Base-by-base conservation (phyloP, 352 stramenopile species). In the Phytophthora agathidicida region DNA sequence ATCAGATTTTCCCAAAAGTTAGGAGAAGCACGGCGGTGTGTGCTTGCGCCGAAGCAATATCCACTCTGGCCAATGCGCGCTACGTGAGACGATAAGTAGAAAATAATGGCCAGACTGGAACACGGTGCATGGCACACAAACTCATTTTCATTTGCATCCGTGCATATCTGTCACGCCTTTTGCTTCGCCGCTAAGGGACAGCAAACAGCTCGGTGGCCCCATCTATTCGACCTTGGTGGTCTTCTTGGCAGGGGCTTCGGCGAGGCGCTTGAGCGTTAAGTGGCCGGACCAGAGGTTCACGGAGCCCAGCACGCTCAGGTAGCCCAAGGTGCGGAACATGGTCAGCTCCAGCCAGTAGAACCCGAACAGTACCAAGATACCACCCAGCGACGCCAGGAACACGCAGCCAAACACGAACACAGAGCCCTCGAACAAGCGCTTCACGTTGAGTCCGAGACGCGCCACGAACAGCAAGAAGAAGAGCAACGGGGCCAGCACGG, bases 281-380 rank as follows among this genome's bases (percentile, higher is more conserved):
- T 93, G 86, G 30, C 86, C 83, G 32, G 80, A 89, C 61, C 60
- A 75, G 19, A 94, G 48, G 56, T 75, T 83, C 26, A 78, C 73
- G 13, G 60, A 66, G 38, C 78, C 73, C 51, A 95, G 52, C 28
- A 89, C 73, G 13, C 65, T 76, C 32, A 95, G 63, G 66, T 92
- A 93, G 23, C 77, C 75, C 43, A 95, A 62, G 43, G 83, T 93
- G 48, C 75, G 74, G 78, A 88, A 93, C 86, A 96, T 96, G 50
- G 86, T 96, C 59, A 96, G 75, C 68, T 92, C 73, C 39, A 94
- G 74, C 89, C 89, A 96, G 80, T 96, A 96, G 38, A 80, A 63
- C 17, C 63, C 86, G 51, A 95, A 96, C 39, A 96, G 86, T 57
- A 58, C 73, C 7, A 96, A 71, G 53, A 91, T 93, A 13, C 65